Percentiles rank a stretch among this genome's conserved stretches.
Evolutionary conservation across 495 filamentous ascomycete species (phyloP).

Genomic region (Podospora pseudocomata): DNA sequence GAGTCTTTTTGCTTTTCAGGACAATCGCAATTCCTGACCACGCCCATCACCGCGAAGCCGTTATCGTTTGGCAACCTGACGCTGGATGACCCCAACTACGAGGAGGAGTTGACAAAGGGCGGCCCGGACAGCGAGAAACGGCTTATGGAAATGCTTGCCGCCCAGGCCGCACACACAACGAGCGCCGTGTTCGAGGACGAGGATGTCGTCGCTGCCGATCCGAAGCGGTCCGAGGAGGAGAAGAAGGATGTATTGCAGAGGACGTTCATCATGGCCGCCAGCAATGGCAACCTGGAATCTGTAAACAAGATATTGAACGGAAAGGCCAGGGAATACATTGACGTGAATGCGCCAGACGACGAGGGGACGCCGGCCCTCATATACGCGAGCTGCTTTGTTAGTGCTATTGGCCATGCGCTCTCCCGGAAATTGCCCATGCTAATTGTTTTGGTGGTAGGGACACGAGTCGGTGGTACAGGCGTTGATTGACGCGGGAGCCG

Average conservation of each 20-base stretch:
- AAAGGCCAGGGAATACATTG: conserved; percentile 69
- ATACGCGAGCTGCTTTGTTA: conserved; percentile 97
- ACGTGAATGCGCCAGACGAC: conserved; percentile 87
- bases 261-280: conserved; percentile 89
- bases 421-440: conserved; percentile 15
- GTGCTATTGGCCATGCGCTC: conserved; percentile 27
- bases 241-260: conserved; percentile 81
- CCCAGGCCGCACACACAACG: conserved; percentile 80
- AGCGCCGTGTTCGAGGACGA: conserved; percentile 71
- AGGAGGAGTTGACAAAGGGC: conserved; percentile 55
- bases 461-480: conserved; percentile 86
- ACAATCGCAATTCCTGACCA: conserved; percentile 89
- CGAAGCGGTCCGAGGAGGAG: conserved; percentile 68
- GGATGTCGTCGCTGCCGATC: conserved; percentile 68
- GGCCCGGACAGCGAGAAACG: conserved; percentile 79
- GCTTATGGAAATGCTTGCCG: conserved; percentile 92
- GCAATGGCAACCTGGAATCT: conserved; percentile 87
- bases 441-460: conserved; percentile 31
- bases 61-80: conserved; percentile 76
- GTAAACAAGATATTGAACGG: conserved; percentile 74
- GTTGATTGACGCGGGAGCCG: conserved; percentile 81
- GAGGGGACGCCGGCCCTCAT: conserved; percentile 94
- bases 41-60: conserved; percentile 77
- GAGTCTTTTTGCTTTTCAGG: conserved; percentile 49
- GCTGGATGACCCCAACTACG: conserved; percentile 69